Evolutionary conservation across 495 filamentous ascomycete species (phyloP).

Genomic region (Hypoxylon trugodes): DNA sequence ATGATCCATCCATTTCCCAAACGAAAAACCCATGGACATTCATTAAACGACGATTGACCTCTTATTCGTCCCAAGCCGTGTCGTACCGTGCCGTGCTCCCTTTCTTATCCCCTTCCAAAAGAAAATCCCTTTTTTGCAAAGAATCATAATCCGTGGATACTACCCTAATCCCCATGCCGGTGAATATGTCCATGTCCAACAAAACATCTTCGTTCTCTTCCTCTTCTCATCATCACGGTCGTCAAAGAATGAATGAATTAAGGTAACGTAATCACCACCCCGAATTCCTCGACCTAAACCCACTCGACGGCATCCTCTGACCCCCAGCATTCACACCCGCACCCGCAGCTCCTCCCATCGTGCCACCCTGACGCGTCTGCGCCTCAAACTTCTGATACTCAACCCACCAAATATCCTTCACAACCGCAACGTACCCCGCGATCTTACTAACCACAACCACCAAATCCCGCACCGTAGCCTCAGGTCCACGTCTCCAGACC

Average conservation of each 20-base stretch:
- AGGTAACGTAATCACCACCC: conserved; percentile 32
- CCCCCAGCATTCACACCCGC: conserved; percentile 29
- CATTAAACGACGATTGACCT: not conserved
- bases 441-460: conserved; percentile 43
- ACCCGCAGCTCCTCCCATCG: too few relatives aligned
- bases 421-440: conserved; percentile 59
- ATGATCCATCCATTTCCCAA: conserved; percentile 21
- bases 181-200: too few relatives aligned
- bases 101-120: not conserved
- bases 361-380: conserved; percentile 41
- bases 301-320: conserved; percentile 31
- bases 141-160: too few relatives aligned
- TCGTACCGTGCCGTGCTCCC: not conserved
- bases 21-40: conserved; percentile 15
- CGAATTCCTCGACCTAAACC: conserved; percentile 39
- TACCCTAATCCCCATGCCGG: too few relatives aligned
- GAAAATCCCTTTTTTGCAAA: too few relatives aligned
- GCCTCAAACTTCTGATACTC: conserved; percentile 61
- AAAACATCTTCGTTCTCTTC: too few relatives aligned
- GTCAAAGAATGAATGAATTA: too few relatives aligned
- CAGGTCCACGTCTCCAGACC: conserved; percentile 71
- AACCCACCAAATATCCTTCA: conserved; percentile 63
- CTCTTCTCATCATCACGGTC: too few relatives aligned
- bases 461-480: conserved; percentile 65
- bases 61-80: conserved; percentile 3